Evolutionary conservation across 1,284 basidiomycete genomes (phyloP).

Genomic region (Cryptococcus neoformans): DNA sequence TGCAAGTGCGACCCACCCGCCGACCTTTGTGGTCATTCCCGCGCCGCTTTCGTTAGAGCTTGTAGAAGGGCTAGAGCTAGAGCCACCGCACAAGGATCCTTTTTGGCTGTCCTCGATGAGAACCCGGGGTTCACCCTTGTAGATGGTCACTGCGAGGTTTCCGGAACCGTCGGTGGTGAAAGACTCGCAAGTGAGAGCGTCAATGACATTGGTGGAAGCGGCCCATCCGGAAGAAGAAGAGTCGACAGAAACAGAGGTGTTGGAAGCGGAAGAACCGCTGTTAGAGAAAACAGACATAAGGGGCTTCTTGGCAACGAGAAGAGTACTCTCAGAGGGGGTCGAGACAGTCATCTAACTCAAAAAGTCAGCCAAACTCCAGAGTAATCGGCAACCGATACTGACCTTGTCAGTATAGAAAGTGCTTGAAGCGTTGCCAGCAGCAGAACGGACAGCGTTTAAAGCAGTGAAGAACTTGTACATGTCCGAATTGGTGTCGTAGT

Average conservation of each 20-base stretch:
- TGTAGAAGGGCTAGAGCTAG: background rate
- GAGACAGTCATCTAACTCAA: conserved; percentile 52
- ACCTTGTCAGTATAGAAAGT: conserved; percentile 56
- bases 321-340: conserved; percentile 48
- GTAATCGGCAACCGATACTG: background rate
- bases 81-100: conserved; percentile 58
- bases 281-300: conserved; percentile 66
- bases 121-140: conserved; percentile 31
- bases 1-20: background rate
- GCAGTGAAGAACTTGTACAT: conserved; percentile 58
- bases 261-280: conserved; percentile 22
- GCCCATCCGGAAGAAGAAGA: conserved; percentile 23
- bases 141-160: conserved; percentile 27
- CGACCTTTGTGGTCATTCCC: background rate
- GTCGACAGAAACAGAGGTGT: conserved; percentile 22
- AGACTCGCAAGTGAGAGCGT: conserved; percentile 32
- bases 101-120: conserved; percentile 55
- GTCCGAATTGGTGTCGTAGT: conserved; percentile 50
- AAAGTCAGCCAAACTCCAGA: background rate
- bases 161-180: conserved; percentile 31
- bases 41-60: conserved; percentile 1
- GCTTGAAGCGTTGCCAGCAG: conserved; percentile 53
- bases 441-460: conserved; percentile 62
- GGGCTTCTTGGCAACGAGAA: conserved; percentile 63
- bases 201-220: conserved; percentile 24